These are phyloP conservation scores for Fremontodendron californicum DNA, from an alignment of 345 rosid species.

Conservation along the genomic window DNA sequence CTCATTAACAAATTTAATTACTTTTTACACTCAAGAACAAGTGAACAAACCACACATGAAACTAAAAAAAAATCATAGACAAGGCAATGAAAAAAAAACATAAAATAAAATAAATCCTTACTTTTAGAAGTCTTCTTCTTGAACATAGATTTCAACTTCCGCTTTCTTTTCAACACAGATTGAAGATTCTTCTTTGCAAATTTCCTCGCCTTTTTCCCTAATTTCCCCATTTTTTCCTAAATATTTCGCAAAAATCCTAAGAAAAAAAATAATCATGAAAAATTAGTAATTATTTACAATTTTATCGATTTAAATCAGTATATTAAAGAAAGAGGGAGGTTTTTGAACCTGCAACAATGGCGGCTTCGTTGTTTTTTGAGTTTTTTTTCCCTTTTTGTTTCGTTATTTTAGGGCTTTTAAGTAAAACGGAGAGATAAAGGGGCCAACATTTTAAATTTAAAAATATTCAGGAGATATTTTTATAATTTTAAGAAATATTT, in stretches of 20 bases:
- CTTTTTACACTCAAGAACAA: background rate
- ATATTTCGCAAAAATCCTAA: background rate
- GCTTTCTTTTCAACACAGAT: constrained; percentile 53
- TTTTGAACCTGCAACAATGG: constrained; percentile 3
- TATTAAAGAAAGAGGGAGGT: background rate
- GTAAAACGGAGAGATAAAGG: background rate
- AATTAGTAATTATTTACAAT: background rate
- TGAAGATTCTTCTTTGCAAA: constrained; percentile 93
- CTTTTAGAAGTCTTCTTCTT: constrained; percentile 65
- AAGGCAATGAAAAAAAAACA: background rate
- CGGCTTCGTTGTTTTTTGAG: background rate
- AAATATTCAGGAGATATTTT: background rate
- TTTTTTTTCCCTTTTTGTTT: too few species aligned
- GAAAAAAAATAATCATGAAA: background rate
- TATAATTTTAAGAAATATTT: background rate
- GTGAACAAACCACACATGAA: background rate
- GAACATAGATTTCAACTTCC: constrained; percentile 63
- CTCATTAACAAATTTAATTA: background rate
- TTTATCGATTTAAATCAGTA: background rate
- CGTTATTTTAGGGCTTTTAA: background rate
- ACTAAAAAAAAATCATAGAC: background rate
- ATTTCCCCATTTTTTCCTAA: constrained; percentile 31
- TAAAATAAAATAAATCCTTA: constrained; percentile 17
- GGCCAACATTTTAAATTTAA: background rate
- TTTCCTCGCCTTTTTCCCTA: constrained; percentile 93